These are phyloP conservation scores for Petunia hybrid DNA, from an alignment of 305 asterid species.

Conservation along the genomic window DNA sequence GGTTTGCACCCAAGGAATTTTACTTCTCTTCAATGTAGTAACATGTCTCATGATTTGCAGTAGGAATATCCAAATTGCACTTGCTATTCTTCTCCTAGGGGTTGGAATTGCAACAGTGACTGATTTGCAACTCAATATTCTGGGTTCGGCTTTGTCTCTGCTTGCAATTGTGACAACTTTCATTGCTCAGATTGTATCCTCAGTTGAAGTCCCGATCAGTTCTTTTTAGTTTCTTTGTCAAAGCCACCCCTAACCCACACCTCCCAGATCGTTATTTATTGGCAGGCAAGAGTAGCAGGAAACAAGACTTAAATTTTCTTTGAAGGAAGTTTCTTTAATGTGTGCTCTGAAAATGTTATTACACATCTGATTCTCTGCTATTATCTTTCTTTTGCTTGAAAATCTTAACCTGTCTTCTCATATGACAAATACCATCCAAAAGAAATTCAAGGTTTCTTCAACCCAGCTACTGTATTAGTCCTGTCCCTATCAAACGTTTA, in stretches of 20 bases:
- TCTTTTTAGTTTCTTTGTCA: slow-evolving; percentile 11
- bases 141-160: slow-evolving; percentile 68
- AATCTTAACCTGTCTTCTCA: slow-evolving; percentile 55
- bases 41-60: slow-evolving; percentile 50
- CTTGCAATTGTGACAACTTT: slow-evolving; percentile 77
- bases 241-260: not conserved
- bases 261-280: not conserved
- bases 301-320: not conserved
- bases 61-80: slow-evolving; percentile 68
- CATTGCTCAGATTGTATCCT: slow-evolving; percentile 84
- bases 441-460: slow-evolving; percentile 60
- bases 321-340: not conserved
- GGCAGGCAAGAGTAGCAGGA: not conserved
- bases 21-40: not conserved
- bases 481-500: slow-evolving; percentile 74
- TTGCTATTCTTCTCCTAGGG: slow-evolving; percentile 70
- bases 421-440: slow-evolving; percentile 83
- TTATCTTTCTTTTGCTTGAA: slow-evolving; percentile 36
- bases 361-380: not conserved
- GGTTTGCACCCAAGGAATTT: not conserved
- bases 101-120: slow-evolving; percentile 86
- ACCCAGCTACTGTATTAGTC: slow-evolving; percentile 78
- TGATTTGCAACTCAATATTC: slow-evolving; percentile 76
- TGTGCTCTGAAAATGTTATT: not conserved
- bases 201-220: not conserved